Percentiles rank a stretch among this genome's conserved stretches.
Evolutionary conservation across 345 rosid species (phyloP).

Genomic region (Raphanus sativus): DNA sequence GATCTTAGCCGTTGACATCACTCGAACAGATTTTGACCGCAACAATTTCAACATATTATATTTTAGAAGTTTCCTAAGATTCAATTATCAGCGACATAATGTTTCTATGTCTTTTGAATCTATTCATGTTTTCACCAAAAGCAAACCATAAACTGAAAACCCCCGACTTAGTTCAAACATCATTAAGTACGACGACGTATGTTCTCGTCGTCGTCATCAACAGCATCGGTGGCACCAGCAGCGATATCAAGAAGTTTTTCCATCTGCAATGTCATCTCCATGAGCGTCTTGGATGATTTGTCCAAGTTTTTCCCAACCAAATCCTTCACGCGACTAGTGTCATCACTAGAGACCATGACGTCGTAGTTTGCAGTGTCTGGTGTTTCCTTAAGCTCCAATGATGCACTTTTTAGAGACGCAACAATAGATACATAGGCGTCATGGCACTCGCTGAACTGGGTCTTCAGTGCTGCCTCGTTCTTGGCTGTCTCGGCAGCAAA

Average conservation of each 20-base stretch:
- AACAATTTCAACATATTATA: neutral
- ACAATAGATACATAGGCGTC: constrained; percentile 17
- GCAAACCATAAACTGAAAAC: constrained; percentile 12
- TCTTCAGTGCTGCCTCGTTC: constrained; percentile 8
- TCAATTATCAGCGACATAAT: constrained; percentile 5
- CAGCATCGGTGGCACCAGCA: constrained; percentile 32
- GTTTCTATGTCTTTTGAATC: neutral
- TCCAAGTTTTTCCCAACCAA: constrained; percentile 19
- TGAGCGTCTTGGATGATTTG: constrained; percentile 18
- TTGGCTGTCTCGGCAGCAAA: constrained; percentile 20
- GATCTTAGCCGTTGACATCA: neutral
- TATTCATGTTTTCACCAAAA: constrained; percentile 7
- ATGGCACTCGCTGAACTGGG: constrained; percentile 18
- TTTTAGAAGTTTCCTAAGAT: constrained; percentile 13
- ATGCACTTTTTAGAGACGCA: constrained; percentile 31
- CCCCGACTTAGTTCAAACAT: constrained; percentile 7
- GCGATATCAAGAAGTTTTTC: constrained; percentile 34
- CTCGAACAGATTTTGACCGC: neutral
- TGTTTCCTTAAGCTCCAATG: neutral
- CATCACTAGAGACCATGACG: constrained; percentile 26
- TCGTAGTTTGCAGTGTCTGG: constrained; percentile 37
- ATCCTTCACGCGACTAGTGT: neutral
- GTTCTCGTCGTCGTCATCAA: constrained; percentile 30
- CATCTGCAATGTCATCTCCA: constrained; percentile 31
- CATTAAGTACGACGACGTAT: constrained; percentile 23